These are phyloP conservation scores for Coemansia sp. DNA, from an alignment of 192 early-diverging fungal genomes.

Conservation along the genomic window DNA sequence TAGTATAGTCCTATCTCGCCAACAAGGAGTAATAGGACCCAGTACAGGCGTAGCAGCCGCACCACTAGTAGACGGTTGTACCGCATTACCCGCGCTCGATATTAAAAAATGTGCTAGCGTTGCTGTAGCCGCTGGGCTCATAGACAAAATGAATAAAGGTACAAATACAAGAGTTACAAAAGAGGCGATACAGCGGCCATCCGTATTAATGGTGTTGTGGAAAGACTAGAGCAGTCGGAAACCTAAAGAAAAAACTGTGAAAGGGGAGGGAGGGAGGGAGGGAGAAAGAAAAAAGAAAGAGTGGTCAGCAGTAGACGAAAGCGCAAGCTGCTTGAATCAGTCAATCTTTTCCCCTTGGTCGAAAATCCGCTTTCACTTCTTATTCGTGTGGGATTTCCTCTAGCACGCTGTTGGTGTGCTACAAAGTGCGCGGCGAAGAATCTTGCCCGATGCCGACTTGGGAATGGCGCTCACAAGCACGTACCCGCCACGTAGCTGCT, in stretches of 20 bases:
- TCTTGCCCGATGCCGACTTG: conserved; percentile 78
- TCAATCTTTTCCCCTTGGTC: too few species aligned
- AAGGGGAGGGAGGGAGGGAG: not conserved
- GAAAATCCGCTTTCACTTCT: not conserved
- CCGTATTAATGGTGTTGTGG: not conserved
- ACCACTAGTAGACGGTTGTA: conserved; percentile 1
- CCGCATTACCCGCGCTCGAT: not conserved
- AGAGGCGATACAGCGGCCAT: not conserved
- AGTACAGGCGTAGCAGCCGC: conserved; percentile 20
- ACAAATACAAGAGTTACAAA: not conserved
- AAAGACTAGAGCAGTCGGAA: not conserved
- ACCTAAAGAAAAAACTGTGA: not conserved
- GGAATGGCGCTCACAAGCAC: conserved; percentile 68
- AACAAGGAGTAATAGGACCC: conserved; percentile 25
- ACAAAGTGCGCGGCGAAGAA: conserved; percentile 65
- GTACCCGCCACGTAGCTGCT: conserved; percentile 77
- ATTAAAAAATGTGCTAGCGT: not conserved
- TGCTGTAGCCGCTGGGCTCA: not conserved
- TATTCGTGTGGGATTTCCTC: not conserved
- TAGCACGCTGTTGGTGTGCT: not conserved
- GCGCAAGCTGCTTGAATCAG: too few species aligned
- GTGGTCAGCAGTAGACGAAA: not conserved
- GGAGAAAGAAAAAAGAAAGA: not conserved
- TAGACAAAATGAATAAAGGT: not conserved
- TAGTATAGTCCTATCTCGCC: conserved; percentile 42